Percentiles rank a stretch among this genome's conserved stretches.
Evolutionary conservation across 208 protist genomes (phyloP).

Genomic region (Wallacemonas rigidus): DNA sequence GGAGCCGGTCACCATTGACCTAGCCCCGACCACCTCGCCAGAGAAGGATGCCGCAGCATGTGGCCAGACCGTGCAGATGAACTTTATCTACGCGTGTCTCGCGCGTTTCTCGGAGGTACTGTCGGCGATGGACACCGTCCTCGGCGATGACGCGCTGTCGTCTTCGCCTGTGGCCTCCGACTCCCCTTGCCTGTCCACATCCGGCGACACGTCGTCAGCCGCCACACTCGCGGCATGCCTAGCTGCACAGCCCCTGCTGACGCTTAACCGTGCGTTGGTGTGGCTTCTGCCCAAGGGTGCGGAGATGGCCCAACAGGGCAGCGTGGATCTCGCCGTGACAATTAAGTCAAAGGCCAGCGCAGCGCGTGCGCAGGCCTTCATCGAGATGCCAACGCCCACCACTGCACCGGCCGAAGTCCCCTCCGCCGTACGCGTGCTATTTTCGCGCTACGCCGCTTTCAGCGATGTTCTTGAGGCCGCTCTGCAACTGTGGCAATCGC

Average conservation of each 20-base stretch:
- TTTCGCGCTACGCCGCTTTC: not conserved
- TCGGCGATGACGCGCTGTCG: not conserved
- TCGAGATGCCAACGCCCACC: not conserved
- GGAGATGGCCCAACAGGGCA: conserved; percentile 22
- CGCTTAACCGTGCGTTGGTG: conserved; percentile 36
- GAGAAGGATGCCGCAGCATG: too few species aligned
- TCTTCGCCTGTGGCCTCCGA: too few species aligned
- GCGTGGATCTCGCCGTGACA: conserved; percentile 40
- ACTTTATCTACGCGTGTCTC: conserved; percentile 14
- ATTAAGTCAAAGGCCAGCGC: conserved; percentile 27
- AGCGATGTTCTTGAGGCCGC: conserved; percentile 23
- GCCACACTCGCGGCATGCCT: conserved; percentile 13
- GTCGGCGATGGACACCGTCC: not conserved
- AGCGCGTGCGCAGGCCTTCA: conserved; percentile 15
- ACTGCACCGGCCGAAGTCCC: not conserved
- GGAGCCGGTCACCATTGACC: not conserved
- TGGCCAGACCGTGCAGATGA: not conserved
- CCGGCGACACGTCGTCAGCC: not conserved
- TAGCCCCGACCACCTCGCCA: too few species aligned
- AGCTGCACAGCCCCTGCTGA: conserved; percentile 38
- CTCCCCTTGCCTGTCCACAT: not conserved
- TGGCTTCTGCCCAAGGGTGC: conserved; percentile 22
- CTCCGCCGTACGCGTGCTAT: conserved; percentile 6
- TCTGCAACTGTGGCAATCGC: conserved; percentile 1
- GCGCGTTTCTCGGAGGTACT: not conserved